A percentile compares a stretch with the other conserved stretches of the same genome.
These are phyloP conservation scores for Pythium vanterpoolii DNA, from an alignment of 352 stramenopile species.

Conservation along the genomic window DNA sequence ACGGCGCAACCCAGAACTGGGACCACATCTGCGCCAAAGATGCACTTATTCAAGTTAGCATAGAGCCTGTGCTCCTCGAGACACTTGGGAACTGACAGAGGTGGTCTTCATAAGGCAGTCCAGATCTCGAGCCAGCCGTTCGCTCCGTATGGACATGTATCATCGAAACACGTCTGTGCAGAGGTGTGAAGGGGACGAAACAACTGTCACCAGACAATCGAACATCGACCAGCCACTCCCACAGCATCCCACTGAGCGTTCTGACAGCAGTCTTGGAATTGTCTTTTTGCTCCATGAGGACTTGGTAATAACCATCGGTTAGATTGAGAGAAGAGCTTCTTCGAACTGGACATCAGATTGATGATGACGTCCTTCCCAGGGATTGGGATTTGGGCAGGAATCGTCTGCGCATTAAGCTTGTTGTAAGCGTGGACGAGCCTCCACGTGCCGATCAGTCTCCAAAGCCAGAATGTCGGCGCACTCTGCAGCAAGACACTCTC, in stretches of 20 bases:
- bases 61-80: slow-evolving; percentile 7
- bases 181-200: slow-evolving; percentile 21
- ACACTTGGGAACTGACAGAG: slow-evolving; percentile 23
- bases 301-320: not conserved
- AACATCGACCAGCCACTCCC: slow-evolving; percentile 32
- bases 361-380: slow-evolving; percentile 2
- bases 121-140: not conserved
- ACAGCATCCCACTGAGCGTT: slow-evolving; percentile 25
- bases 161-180: slow-evolving; percentile 31
- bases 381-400: not conserved
- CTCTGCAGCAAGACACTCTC: slow-evolving; percentile 22
- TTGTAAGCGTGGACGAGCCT: slow-evolving; percentile 6
- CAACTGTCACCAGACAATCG: slow-evolving; percentile 29
- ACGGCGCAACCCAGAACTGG: slow-evolving; percentile 27
- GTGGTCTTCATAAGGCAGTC: slow-evolving; percentile 9
- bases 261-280: slow-evolving; percentile 7
- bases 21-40: slow-evolving; percentile 25
- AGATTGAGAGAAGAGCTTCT: not conserved
- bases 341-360: slow-evolving; percentile 2
- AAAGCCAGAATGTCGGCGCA: slow-evolving; percentile 26
- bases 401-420: not conserved
- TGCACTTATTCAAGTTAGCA: slow-evolving; percentile 24
- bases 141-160: slow-evolving; percentile 21
- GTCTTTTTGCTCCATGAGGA: not conserved
- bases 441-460: slow-evolving; percentile 21